Evolutionary conservation across 441 rosid species (phyloP).

Genomic region (Rhodomyrtus psidioides): DNA sequence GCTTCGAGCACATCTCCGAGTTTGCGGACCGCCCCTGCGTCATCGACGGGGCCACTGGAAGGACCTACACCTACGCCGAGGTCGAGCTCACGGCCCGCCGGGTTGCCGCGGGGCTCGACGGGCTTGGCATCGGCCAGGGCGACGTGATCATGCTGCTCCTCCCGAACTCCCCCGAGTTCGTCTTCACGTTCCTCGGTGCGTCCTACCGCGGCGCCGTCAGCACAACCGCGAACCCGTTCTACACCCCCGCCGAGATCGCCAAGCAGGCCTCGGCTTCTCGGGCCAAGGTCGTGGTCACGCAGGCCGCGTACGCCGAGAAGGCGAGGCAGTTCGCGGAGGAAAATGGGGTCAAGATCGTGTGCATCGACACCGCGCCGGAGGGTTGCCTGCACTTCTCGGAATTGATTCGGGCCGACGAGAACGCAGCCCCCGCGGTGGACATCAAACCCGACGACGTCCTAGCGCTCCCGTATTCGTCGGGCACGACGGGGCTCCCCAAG

Average conservation of each 20-base stretch:
- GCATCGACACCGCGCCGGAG: conserved; percentile 25
- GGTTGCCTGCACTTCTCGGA: conserved; percentile 38
- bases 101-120: conserved; percentile 45
- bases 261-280: conserved; percentile 38
- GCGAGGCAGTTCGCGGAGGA: conserved; percentile 26
- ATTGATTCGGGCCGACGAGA: conserved; percentile 25
- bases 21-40: conserved; percentile 46
- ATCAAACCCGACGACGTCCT: conserved; percentile 45
- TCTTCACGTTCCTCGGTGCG: conserved; percentile 46
- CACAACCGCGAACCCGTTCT: conserved; percentile 60
- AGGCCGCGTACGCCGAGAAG: conserved; percentile 30
- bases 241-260: conserved; percentile 43
- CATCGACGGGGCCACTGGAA: conserved; percentile 44
- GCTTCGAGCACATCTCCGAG: conserved; percentile 46
- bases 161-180: conserved; percentile 50
- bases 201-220: conserved; percentile 36
- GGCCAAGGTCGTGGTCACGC: conserved; percentile 40
- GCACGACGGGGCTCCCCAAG: conserved; percentile 62
- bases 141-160: conserved; percentile 60
- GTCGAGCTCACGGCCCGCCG: conserved; percentile 40
- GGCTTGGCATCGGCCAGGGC: conserved; percentile 36
- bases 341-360: conserved; percentile 22
- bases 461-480: conserved; percentile 62
- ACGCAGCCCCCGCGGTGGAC: conserved; percentile 25
- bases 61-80: conserved; percentile 28